Base-by-base conservation (phyloP, 768 basidiomycete species). In the Cubamyces lactineus region DNA sequence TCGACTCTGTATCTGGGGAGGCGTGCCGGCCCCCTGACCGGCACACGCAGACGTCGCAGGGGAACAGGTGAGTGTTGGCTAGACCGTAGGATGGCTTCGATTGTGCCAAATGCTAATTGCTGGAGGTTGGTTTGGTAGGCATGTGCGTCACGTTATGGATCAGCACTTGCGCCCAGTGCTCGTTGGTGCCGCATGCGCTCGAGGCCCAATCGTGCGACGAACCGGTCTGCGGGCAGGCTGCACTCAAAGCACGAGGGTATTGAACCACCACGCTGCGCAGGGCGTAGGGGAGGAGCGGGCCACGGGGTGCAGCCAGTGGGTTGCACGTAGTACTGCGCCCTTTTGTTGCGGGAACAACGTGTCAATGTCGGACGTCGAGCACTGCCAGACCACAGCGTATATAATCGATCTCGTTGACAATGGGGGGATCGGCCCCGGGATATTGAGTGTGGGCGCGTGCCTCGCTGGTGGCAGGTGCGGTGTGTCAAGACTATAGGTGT, bases 91-190 rank as follows among this genome's bases (percentile, higher is more conserved):
- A 6, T 34, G 34, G 34, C 6, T 7, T 34, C 12, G 56, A 41
- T 63, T 39, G 39, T 30, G 56, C 8, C 26, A 38, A 46, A 48
- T 46, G 19, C 56, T 58, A 57, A 41, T 52, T 46, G 24, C 52
- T 63, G 62, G 50, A 62, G 54, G 47, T 24, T 53, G 28, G 38
- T 42, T 54, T 46, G 17, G 61, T 26, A 52, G 48, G 42, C 54
- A 40, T 45, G 49, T 34, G 43, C 39, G n/a, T 30, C 46, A 6
- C 34, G 34, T 11, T 5, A 6, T 9, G 34, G 34, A 34, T 9
- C 11, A 9, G 5, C 11, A 34, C 34, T 34, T 34, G 34, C 34
- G 34, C 34, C 1, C 34, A 34, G 34, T 6, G 11, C 34, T 34
- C 1, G 11, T 1, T 34, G 34, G 9, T 34, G 34, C 34, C 34